Conservation (phyloP, 2,329 filamentous ascomycete species). For the Talaromyces sp. region DNA sequence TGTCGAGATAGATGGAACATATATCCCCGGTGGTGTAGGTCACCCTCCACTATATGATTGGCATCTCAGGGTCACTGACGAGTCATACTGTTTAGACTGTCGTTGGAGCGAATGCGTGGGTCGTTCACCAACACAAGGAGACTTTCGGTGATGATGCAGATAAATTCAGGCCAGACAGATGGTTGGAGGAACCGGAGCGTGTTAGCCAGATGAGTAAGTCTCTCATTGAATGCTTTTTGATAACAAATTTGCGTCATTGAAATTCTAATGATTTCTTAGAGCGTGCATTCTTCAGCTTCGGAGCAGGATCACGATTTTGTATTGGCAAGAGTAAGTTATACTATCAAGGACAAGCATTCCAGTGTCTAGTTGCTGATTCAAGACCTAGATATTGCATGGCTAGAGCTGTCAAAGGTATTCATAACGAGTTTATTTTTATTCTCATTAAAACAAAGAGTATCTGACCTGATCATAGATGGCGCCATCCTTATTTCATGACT, state of each 20-base stretch:
- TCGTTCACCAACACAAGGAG: conserved; percentile 14
- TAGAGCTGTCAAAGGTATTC: neutral
- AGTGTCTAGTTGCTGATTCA: neutral
- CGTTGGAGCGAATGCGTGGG: conserved; percentile 15
- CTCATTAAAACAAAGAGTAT: neutral
- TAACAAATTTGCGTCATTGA: neutral
- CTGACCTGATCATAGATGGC: neutral
- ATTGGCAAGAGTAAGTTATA: conserved; percentile 20
- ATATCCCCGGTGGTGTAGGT: conserved; percentile 22
- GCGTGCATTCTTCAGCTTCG: conserved; percentile 21
- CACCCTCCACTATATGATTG: neutral
- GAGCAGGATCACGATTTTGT: conserved; percentile 19
- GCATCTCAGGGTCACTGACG: neutral
- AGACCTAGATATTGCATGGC: neutral
- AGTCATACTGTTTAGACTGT: neutral
- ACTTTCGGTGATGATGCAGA: conserved; percentile 16
- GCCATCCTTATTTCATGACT: neutral
- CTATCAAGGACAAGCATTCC: neutral
- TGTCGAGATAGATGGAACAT: conserved; percentile 15
- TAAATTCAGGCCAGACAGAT: conserved; percentile 15
- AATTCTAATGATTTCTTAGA: conserved; percentile 5
- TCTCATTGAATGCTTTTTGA: neutral
- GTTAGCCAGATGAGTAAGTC: conserved; percentile 12
- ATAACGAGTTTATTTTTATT: neutral
- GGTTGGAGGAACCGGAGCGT: conserved; percentile 6